phyloP scores from a whole-genome alignment of 805 yeast genomes.

The Candida hungchunana region DNA sequence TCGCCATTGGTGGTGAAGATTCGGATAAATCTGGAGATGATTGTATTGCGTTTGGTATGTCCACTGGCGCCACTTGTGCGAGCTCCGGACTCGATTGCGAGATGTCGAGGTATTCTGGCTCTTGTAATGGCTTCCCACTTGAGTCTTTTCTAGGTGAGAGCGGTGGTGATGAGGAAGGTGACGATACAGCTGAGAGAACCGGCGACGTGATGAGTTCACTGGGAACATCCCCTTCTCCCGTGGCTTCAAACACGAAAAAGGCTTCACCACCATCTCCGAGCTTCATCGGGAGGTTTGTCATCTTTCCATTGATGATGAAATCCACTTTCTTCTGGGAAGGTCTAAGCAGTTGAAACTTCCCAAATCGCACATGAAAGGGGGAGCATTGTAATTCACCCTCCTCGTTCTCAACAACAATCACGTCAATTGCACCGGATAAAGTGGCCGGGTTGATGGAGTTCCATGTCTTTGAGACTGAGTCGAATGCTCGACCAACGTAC shows the following conservation, averaged over 20 bases:
- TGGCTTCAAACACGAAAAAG: constrained; percentile 90
- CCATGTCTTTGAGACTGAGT: constrained; percentile 95
- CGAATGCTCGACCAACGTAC: constrained; percentile 94
- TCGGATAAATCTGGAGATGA: constrained; percentile 18
- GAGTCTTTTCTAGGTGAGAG: constrained; percentile 19
- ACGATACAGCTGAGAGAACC: constrained; percentile 23
- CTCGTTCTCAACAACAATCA: constrained; percentile 88
- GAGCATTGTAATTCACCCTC: constrained; percentile 78
- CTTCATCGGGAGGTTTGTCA: constrained; percentile 89
- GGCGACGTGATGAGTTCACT: constrained; percentile 51
- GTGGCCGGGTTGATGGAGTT: constrained; percentile 96
- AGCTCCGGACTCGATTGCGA: constrained; percentile 23
- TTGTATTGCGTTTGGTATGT: constrained; percentile 2
- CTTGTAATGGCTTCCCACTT: constrained; percentile 27
- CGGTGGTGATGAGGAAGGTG: constrained; percentile 23
- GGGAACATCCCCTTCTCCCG: constrained; percentile 57
- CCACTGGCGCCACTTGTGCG: constrained; percentile 3
- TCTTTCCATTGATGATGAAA: constrained; percentile 76
- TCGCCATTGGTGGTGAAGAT: constrained; percentile 7
- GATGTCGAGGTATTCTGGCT: constrained; percentile 50
- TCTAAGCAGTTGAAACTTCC: constrained; percentile 85
- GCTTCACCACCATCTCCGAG: constrained; percentile 98
- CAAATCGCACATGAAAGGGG: constrained; percentile 96
- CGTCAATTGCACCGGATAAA: constrained; percentile 93
- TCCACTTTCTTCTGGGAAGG: constrained; percentile 96